Percentiles rank a stretch among this genome's conserved stretches.
Conservation (phyloP, 176 grass and related monocot species). For the Thalia dealbata region DNA sequence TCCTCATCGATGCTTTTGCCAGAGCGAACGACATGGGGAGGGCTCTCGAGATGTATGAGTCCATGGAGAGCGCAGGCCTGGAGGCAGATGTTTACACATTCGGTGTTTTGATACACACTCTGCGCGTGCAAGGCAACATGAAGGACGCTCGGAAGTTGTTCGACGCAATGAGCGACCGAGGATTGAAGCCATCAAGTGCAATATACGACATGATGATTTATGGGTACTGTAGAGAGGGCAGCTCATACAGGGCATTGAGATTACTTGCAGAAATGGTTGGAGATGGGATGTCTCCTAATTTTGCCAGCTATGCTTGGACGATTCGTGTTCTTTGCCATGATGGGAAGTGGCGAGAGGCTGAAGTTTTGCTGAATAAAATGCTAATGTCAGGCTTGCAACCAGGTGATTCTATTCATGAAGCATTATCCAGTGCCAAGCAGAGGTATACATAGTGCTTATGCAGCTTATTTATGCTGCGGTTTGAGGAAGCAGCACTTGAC, state of each 20-base stretch:
- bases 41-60: constrained; percentile 42
- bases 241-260: constrained; percentile 40
- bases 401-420: constrained; percentile 24
- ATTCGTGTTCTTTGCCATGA: constrained; percentile 59
- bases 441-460: not conserved
- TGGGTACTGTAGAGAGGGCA: constrained; percentile 65
- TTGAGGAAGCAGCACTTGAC: no score
- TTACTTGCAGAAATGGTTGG: constrained; percentile 42
- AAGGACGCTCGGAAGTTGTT: constrained; percentile 63
- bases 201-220: constrained; percentile 66
- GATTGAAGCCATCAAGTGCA: constrained; percentile 32
- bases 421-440: constrained; percentile 11
- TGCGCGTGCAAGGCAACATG: constrained; percentile 54
- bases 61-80: constrained; percentile 40
- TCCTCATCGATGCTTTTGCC: constrained; percentile 54
- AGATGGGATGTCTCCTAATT: constrained; percentile 47
- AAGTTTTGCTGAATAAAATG: constrained; percentile 46
- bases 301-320: constrained; percentile 44
- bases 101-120: constrained; percentile 37
- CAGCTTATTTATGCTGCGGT: no score
- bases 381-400: constrained; percentile 30
- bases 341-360: constrained; percentile 43
- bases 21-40: constrained; percentile 42
- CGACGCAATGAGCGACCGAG: constrained; percentile 38
- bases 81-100: constrained; percentile 43